Percentiles rank a stretch among this genome's conserved stretches.
Conservation (phyloP, 768 basidiomycete species). For the Naganishia onofrii region DNA sequence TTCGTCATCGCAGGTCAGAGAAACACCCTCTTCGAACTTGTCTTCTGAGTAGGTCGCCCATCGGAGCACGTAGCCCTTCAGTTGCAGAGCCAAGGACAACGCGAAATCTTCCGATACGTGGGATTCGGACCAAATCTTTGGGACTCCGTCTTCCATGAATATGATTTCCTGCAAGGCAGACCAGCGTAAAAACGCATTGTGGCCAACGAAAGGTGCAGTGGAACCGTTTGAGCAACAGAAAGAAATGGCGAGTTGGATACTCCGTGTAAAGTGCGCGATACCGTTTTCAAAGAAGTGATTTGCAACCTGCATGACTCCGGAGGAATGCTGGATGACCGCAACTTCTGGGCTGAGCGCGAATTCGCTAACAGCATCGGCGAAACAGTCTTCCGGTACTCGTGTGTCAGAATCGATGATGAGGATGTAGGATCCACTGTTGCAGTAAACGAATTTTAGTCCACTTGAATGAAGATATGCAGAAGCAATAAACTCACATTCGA, state of each 20-base stretch:
- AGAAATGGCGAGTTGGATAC: conserved; percentile 13
- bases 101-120: conserved; percentile 83
- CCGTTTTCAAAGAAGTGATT: conserved; percentile 61
- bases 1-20: conserved; percentile 83
- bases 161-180: conserved; percentile 77
- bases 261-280: conserved; percentile 73
- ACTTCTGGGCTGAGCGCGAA: conserved; percentile 76
- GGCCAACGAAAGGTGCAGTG: conserved; percentile 49
- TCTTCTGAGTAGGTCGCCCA: conserved; percentile 78
- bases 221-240: conserved; percentile 18
- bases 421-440: conserved; percentile 63
- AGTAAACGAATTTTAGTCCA: conserved; percentile 56
- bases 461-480: background rate
- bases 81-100: conserved; percentile 60
- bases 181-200: conserved; percentile 72
- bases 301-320: conserved; percentile 47
- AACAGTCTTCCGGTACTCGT: conserved; percentile 61
- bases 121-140: conserved; percentile 77
- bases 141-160: conserved; percentile 65
- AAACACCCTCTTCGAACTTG: conserved; percentile 88
- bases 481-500: conserved; percentile 56
- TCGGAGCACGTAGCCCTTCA: conserved; percentile 46
- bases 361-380: conserved; percentile 84
- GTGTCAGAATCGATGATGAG: conserved; percentile 80
- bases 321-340: conserved; percentile 63